phyloP scores from a whole-genome alignment of 2,329 filamentous ascomycete species.

The Colletotrichum kahawae region DNA sequence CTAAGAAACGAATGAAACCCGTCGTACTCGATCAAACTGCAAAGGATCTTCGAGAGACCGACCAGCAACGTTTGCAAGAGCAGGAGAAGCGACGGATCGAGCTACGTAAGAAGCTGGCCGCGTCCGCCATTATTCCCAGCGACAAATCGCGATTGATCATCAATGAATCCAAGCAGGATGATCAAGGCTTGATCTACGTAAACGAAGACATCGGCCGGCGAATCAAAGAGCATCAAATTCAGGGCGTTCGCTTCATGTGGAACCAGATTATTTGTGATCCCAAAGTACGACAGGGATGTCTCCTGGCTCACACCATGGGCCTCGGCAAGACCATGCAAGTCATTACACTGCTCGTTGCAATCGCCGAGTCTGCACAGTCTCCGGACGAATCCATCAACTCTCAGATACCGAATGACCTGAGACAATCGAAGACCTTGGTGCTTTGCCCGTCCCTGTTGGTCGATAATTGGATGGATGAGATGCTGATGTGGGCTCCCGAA shows the following conservation, averaged over 20 bases:
- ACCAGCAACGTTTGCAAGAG: constrained; percentile 56
- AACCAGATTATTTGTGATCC: constrained; percentile 73
- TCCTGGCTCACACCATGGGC: constrained; percentile 90
- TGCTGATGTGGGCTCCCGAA: constrained; percentile 70
- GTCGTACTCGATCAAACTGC: constrained; percentile 54
- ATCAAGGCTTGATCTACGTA: constrained; percentile 67
- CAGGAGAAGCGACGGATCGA: constrained; percentile 58
- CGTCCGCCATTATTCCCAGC: constrained; percentile 45
- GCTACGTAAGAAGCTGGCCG: constrained; percentile 51
- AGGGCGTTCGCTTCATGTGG: constrained; percentile 89
- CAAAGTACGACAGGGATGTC: constrained; percentile 70
- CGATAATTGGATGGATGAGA: constrained; percentile 84
- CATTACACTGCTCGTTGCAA: constrained; percentile 79
- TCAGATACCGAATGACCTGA: constrained; percentile 73
- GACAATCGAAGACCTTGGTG: constrained; percentile 68
- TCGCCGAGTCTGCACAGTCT: constrained; percentile 70
- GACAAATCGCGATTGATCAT: constrained; percentile 63
- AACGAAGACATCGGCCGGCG: constrained; percentile 64
- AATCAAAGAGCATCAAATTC: constrained; percentile 82
- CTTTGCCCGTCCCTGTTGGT: constrained; percentile 78
- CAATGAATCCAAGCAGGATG: constrained; percentile 68
- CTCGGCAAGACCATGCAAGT: constrained; percentile 93
- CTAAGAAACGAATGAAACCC: constrained; percentile 51
- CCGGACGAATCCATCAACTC: constrained; percentile 56
- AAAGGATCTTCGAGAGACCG: constrained; percentile 59